phyloP scores from a whole-genome alignment of 1,284 basidiomycete species.

The Thelephora terrestris region DNA sequence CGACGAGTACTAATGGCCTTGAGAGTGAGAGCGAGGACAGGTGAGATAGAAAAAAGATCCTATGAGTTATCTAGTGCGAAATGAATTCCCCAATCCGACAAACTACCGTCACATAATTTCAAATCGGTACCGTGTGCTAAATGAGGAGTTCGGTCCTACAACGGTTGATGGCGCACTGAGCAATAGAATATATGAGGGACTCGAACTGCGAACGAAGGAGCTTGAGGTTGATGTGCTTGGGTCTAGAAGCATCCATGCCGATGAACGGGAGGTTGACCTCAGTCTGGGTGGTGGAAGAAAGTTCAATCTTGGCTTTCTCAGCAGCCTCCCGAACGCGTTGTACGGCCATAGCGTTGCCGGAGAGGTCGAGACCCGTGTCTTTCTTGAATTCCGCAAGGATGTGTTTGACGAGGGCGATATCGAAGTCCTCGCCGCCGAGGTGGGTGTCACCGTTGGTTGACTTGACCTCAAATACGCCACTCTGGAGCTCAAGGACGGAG shows the following conservation, averaged over 20 bases:
- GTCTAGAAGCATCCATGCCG: conserved; percentile 87
- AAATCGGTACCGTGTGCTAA: no score
- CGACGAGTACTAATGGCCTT: no score
- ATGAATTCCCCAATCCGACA: no score
- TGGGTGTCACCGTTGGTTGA: conserved; percentile 99
- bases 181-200: conserved; percentile 70
- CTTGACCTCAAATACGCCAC: conserved; percentile 98
- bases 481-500: conserved; percentile 97
- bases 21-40: no score
- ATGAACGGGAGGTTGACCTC: conserved; percentile 98
- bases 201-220: conserved; percentile 88
- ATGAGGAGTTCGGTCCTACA: no score
- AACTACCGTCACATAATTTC: no score
- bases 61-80: no score
- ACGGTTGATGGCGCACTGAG: conserved; percentile 87
- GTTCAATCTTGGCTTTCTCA: conserved; percentile 98
- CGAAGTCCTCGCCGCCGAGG: conserved; percentile 97
- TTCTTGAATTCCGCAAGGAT: conserved; percentile 93
- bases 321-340: conserved; percentile 96
- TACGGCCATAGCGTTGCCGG: conserved; percentile 90
- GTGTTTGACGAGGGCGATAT: conserved; percentile 83
- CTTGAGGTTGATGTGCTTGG: conserved; percentile 94
- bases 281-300: conserved; percentile 88
- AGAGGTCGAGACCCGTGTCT: conserved; percentile 76
- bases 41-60: no score